Base-by-base conservation (phyloP, 495 filamentous ascomycete species). In the Cercophora scortea region DNA sequence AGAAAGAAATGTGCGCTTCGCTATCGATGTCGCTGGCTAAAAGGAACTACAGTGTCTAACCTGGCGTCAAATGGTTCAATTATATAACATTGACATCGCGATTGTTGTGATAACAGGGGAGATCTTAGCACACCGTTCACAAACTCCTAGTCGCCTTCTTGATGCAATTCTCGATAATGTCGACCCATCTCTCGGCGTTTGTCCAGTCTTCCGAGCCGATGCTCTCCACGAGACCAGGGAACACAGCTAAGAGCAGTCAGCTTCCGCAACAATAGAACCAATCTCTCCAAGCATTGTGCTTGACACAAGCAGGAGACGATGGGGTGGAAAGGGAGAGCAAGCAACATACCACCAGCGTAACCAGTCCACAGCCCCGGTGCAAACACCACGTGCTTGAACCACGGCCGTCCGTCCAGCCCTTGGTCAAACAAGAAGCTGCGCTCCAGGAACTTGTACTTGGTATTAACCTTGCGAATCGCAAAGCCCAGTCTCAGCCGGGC, bases 301-400 rank as follows among this genome's bases (percentile, higher is more conserved):
- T 25, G 25, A 25, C n/a, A 5, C 25, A 25, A 25, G 25, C 25
- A 25, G 5, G 5, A n/a, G n/a, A n/a, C n/a, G n/a, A 13, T 11
- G 11, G 32, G 16, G 19, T 12, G 33, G 16, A 10, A 51, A 36
- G 46, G 4, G 19, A 7, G 6, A 46, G 15, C 1, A n/a, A 18
- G 32, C 18, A 47, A 66, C 66, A 49, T 59, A 76, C 86, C 69
- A 2, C 89, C 90, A 0, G 89, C 72, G 68, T 96, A 96, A 7
- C 90, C 90, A 0, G 89, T 94, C 89, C 89, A 96, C 40, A 89
- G 59, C 1, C 90, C 82, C 19, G 93, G 93, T 0, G 86, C 90
- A 66, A 90, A 94, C 41, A 98, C 73, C 42, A 96, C 81, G 68
- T 98, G 94, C 69, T 95, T 95, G 69, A 91, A 98, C 78, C 95